Conservation (phyloP, 1,284 basidiomycete genomes). For the Microbotryum violaceum region DNA sequence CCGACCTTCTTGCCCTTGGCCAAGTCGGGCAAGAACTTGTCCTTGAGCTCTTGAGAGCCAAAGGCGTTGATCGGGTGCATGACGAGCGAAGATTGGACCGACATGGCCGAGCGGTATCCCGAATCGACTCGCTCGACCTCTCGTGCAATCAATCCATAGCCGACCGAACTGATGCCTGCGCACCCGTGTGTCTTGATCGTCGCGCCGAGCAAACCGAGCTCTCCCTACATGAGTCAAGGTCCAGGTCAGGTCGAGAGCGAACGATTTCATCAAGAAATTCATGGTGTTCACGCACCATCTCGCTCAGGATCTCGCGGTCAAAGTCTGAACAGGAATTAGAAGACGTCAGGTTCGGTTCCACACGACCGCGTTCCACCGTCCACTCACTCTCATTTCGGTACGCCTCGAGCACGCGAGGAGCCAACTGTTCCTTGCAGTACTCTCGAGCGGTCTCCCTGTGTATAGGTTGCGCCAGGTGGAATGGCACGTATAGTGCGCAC, state of each 20-base stretch:
- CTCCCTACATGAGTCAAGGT: constrained; percentile 46
- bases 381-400: constrained; percentile 74
- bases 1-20: constrained; percentile 83
- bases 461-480: too few relatives aligned
- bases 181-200: constrained; percentile 92
- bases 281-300: constrained; percentile 53
- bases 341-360: constrained; percentile 3
- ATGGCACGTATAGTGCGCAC: too few relatives aligned
- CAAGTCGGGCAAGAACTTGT: constrained; percentile 77
- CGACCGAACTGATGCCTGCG: constrained; percentile 67
- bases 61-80: constrained; percentile 97
- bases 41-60: constrained; percentile 81
- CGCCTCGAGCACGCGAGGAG: constrained; percentile 74
- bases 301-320: constrained; percentile 65
- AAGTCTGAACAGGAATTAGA: constrained; percentile 52
- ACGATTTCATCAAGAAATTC: too few relatives aligned
- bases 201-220: constrained; percentile 78
- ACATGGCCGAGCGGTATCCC: constrained; percentile 90
- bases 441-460: constrained; percentile 68
- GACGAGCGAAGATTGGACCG: constrained; percentile 92
- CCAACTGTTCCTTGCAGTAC: constrained; percentile 80
- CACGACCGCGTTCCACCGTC: neutral
- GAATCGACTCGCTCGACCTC: constrained; percentile 94
- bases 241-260: neutral
- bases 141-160: constrained; percentile 86